Evolutionary conservation across 2,329 filamentous ascomycete species (phyloP), one percentile per base, ranked within the genome.

Genomic region (Sphaerulina vaccinii): DNA sequence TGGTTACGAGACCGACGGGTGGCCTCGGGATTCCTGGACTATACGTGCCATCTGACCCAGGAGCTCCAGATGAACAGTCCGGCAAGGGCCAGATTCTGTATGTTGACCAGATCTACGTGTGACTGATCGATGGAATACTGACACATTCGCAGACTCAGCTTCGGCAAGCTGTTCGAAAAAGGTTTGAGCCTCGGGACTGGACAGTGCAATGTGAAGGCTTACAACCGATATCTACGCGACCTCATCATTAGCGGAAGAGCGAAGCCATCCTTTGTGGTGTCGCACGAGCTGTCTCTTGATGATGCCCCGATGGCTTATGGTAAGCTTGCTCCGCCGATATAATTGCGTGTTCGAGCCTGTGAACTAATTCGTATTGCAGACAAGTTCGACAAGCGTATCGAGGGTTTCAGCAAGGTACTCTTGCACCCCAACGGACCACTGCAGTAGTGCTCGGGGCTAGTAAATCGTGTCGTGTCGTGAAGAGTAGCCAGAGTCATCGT

Each of bases 341-440:
- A 18, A 24, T 32, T 41, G n/a, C n/a, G 3, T 32, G 11, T 10
- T 10, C 27, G 8, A 13, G 7, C 27, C 11, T 1, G n/a, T 32
- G 3, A 10, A 13, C 27, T 32, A 32, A 32, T 13, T 32, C 27
- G 27, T 10, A 13, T 2, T 10, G 27, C 27, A 32, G 76, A 82
- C 40, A 86, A 85, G 65, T 86, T 86, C 61, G 82, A 86, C 62
- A 79, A 81, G 68, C 71, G 82, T 42, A 76, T 84, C 27, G 83
- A 86, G 38, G 83, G 84, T 1, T 86, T 84, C 56, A 85, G 82
- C 10, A 86, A 87, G 70, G 83, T 86, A 10, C 69, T 85, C 52
- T 83, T 86, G 52, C 83, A 85, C 62, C 83, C 83, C 0, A 86
- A 86, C 56, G 82, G 82, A 3, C 65, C 66, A n/a, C 42, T 68